A percentile compares a stretch with the other conserved stretches of the same genome.
Conservation (phyloP, 2,329 filamentous ascomycete species). For the Xylariaceae sp. region DNA sequence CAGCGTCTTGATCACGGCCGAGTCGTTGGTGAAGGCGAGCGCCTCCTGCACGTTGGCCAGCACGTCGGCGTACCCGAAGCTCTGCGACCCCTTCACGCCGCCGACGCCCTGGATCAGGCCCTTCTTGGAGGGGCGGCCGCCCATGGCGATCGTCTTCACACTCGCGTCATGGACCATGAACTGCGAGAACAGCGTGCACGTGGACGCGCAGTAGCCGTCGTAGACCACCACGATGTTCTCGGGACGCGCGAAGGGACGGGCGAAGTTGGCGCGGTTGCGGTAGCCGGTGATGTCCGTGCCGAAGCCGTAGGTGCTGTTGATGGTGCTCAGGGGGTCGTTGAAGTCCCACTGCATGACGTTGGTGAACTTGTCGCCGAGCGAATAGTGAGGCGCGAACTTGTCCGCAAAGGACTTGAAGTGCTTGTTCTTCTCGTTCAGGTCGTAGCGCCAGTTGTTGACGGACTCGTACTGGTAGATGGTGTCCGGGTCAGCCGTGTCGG, state of each 20-base stretch:
- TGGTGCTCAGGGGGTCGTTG: slow-evolving; percentile 36
- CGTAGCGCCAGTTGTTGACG: slow-evolving; percentile 46
- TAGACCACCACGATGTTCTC: slow-evolving; percentile 56
- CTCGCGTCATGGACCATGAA: slow-evolving; percentile 47
- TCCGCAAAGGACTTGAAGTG: slow-evolving; percentile 45
- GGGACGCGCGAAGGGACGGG: slow-evolving; percentile 46
- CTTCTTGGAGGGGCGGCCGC: slow-evolving; percentile 39
- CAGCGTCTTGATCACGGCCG: slow-evolving; percentile 27
- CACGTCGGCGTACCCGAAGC: slow-evolving; percentile 30
- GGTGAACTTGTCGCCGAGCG: slow-evolving; percentile 50
- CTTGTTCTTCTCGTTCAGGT: slow-evolving; percentile 42
- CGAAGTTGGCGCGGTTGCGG: slow-evolving; percentile 40
- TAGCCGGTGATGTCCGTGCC: slow-evolving; percentile 47
- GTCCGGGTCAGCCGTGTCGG: slow-evolving; percentile 23
- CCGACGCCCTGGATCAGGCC: slow-evolving; percentile 50
- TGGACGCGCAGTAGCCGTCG: slow-evolving; percentile 54
- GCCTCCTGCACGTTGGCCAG: slow-evolving; percentile 24
- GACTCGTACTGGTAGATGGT: slow-evolving; percentile 41
- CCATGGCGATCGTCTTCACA: slow-evolving; percentile 50
- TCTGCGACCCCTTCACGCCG: slow-evolving; percentile 46
- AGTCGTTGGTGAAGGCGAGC: slow-evolving; percentile 24
- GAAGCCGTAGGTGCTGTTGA: slow-evolving; percentile 37
- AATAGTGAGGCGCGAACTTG: slow-evolving; percentile 37
- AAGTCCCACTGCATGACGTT: slow-evolving; percentile 47
- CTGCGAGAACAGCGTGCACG: slow-evolving; percentile 52